Conservation (phyloP, 2,329 filamentous ascomycete genomes). For the Leptographium galeiforme region DNA sequence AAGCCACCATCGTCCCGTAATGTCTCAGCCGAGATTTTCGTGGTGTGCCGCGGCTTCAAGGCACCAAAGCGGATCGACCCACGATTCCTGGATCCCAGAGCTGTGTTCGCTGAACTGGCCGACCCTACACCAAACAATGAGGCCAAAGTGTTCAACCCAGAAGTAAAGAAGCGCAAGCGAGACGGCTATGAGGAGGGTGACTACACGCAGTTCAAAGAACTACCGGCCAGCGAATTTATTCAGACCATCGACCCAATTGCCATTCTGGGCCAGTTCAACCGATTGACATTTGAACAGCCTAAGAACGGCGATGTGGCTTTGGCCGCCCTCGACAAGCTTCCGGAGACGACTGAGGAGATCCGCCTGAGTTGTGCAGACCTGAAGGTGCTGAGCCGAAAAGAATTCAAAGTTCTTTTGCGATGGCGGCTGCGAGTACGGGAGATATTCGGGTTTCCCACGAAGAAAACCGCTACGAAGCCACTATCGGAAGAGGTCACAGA, state of each 20-base stretch:
- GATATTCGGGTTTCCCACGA: constrained; percentile 73
- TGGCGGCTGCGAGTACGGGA: constrained; percentile 87
- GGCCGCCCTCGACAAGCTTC: constrained; percentile 70
- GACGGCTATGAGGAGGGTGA: constrained; percentile 97
- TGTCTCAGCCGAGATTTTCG: constrained; percentile 96
- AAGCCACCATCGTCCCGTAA: constrained; percentile 94
- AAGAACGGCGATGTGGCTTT: constrained; percentile 73
- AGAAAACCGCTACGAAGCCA: constrained; percentile 42
- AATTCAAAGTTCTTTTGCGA: constrained; percentile 78
- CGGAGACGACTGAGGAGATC: constrained; percentile 77
- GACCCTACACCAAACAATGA: constrained; percentile 86
- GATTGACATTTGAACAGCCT: constrained; percentile 69
- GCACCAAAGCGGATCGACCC: constrained; percentile 89
- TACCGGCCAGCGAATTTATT: constrained; percentile 82
- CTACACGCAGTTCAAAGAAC: constrained; percentile 82
- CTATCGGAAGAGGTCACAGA: constrained; percentile 61
- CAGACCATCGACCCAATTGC: constrained; percentile 87
- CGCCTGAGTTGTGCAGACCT: constrained; percentile 67
- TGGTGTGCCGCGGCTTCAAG: constrained; percentile 90
- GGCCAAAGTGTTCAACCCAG: constrained; percentile 94
- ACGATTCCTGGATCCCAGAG: constrained; percentile 75
- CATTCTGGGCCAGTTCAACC: constrained; percentile 76
- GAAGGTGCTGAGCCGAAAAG: constrained; percentile 82
- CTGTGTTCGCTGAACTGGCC: constrained; percentile 85
- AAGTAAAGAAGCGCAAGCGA: constrained; percentile 93